These are phyloP conservation scores for Orbilia oligospora DNA, from an alignment of 2,329 filamentous ascomycete species.

Conservation along the genomic window DNA sequence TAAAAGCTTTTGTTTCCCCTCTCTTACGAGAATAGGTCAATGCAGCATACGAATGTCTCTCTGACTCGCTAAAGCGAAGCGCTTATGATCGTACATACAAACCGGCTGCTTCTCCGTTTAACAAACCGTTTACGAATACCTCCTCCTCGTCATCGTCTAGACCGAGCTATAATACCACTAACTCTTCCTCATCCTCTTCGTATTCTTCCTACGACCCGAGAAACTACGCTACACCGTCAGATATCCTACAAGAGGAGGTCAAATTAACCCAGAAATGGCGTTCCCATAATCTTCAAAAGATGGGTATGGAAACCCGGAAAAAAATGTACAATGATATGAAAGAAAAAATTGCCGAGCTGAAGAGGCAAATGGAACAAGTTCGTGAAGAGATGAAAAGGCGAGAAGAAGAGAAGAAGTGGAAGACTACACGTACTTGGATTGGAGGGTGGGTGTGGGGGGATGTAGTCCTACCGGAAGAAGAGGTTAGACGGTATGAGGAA, in stretches of 20 bases:
- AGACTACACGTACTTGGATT: slow-evolving; percentile 34
- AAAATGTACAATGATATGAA: neutral
- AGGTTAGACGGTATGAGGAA: slow-evolving; percentile 5
- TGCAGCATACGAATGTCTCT: slow-evolving; percentile 41
- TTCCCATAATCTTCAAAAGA: slow-evolving; percentile 14
- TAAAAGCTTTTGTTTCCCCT: too few relatives aligned
- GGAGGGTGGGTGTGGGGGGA: slow-evolving; percentile 21
- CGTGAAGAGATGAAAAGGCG: neutral
- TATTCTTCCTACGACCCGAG: neutral
- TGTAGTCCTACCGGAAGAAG: slow-evolving; percentile 13
- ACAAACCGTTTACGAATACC: neutral
- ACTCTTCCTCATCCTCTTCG: neutral
- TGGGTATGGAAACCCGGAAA: neutral
- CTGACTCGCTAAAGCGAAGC: slow-evolving; percentile 5
- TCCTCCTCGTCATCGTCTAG: neutral
- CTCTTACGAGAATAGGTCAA: slow-evolving; percentile 13
- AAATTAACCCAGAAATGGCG: slow-evolving; percentile 19
- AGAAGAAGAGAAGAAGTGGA: slow-evolving; percentile 12
- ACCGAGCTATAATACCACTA: neutral
- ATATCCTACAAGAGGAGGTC: slow-evolving; percentile 16
- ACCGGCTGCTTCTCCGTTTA: neutral
- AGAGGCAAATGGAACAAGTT: neutral
- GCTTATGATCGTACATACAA: slow-evolving; percentile 20
- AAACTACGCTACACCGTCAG: neutral
- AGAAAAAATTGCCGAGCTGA: neutral